phyloP scores from a whole-genome alignment of 192 early-diverging fungal genomes.

The Mortierella alpina region DNA sequence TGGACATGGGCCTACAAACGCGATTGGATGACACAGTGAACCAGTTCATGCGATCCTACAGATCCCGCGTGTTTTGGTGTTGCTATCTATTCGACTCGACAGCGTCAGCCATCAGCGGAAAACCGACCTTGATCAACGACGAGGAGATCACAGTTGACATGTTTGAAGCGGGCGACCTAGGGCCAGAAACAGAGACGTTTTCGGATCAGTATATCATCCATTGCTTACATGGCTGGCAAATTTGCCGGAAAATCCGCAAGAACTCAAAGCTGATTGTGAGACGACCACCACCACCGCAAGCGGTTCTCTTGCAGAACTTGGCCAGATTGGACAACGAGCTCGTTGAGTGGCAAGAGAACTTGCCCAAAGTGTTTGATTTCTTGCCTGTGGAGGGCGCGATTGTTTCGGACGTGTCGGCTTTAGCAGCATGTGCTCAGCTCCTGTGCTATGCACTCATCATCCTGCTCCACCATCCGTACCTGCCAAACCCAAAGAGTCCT shows the following conservation, averaged over 20 bases:
- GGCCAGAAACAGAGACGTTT: constrained; percentile 39
- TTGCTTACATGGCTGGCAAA: constrained; percentile 44
- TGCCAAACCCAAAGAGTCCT: constrained; percentile 47
- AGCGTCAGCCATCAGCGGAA: constrained; percentile 40
- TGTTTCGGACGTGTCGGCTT: constrained; percentile 20
- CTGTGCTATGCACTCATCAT: constrained; percentile 51
- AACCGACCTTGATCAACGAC: constrained; percentile 45
- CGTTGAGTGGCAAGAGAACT: constrained; percentile 42
- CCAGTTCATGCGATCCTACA: constrained; percentile 28
- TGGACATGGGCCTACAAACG: constrained; percentile 47
- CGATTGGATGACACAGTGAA: constrained; percentile 20
- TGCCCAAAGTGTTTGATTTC: constrained; percentile 36
- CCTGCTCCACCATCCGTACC: constrained; percentile 43
- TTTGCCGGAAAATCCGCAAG: constrained; percentile 43
- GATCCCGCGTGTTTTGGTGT: constrained; percentile 49
- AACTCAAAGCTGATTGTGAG: constrained; percentile 38
- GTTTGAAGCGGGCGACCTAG: constrained; percentile 36
- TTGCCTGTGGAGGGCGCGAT: constrained; percentile 37
- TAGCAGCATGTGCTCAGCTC: constrained; percentile 39
- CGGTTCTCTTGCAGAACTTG: constrained; percentile 35
- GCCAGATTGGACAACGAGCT: constrained; percentile 35
- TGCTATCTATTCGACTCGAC: constrained; percentile 49
- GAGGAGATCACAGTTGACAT: constrained; percentile 41
- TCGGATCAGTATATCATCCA: constrained; percentile 52
- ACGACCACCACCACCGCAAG: constrained; percentile 22